A percentile compares a stretch with the other conserved stretches of the same genome.
These are phyloP conservation scores for Yamadazyma songkhlaensis DNA, from an alignment of 1,139 yeast species.

Conservation along the genomic window DNA sequence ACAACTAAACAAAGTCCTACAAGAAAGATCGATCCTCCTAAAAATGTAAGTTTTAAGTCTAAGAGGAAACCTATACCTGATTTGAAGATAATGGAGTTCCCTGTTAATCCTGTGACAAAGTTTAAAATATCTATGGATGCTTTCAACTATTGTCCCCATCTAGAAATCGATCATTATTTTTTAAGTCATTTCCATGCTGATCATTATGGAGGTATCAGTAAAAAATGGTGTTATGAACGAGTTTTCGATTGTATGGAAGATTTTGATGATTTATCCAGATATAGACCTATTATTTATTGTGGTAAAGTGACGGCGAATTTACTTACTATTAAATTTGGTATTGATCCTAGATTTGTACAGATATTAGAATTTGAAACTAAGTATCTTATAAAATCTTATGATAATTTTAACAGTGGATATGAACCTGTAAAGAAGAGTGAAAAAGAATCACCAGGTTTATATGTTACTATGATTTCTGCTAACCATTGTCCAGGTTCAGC, in stretches of 20 bases:
- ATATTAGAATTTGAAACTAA: conserved; percentile 44
- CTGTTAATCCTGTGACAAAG: conserved; percentile 13
- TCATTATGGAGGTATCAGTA: conserved; percentile 84
- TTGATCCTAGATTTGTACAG: conserved; percentile 51
- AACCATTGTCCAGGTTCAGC: conserved; percentile 97
- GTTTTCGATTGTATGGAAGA: conserved; percentile 30
- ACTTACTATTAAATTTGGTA: conserved; percentile 51
- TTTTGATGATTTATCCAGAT: conserved; percentile 40
- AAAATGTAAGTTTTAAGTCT: conserved; percentile 14
- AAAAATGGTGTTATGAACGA: conserved; percentile 62
- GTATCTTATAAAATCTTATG: conserved; percentile 22
- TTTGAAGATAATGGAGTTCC: conserved; percentile 51
- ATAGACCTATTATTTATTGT: conserved; percentile 54
- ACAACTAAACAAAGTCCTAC: conserved; percentile 12
- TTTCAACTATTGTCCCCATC: conserved; percentile 52
- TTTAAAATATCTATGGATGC: conserved; percentile 64
- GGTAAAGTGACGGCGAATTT: conserved; percentile 66
- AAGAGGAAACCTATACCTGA: conserved; percentile 47
- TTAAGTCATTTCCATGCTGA: conserved; percentile 89
- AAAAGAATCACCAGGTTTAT: conserved; percentile 39
- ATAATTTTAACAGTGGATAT: conserved; percentile 1
- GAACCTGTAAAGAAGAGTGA: conserved; percentile 16
- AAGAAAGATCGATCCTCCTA: conserved; percentile 14
- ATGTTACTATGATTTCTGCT: conserved; percentile 71
- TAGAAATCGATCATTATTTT: conserved; percentile 49